These are phyloP conservation scores for Phytophthora sansomeana DNA, from an alignment of 352 stramenopile genomes.

Conservation along the genomic window DNA sequence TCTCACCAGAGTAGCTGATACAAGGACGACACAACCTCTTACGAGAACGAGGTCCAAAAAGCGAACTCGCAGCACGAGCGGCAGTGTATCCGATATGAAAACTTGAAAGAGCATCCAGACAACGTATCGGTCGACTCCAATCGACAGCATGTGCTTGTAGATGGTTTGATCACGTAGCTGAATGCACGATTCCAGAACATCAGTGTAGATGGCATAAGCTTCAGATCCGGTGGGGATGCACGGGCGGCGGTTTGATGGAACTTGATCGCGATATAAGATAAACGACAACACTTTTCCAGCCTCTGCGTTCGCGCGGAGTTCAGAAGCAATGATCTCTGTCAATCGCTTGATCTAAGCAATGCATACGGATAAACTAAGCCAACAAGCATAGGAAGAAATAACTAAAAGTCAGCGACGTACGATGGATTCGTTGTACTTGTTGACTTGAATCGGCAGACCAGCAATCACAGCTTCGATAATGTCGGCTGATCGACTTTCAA, in stretches of 20 bases:
- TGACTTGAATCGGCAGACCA: slow-evolving; percentile 44
- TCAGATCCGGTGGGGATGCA: slow-evolving; percentile 50
- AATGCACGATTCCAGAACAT: slow-evolving; percentile 55
- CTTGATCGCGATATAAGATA: slow-evolving; percentile 61
- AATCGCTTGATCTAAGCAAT: slow-evolving; percentile 29
- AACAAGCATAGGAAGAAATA: too few relatives aligned
- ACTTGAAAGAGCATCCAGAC: slow-evolving; percentile 52
- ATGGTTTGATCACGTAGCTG: slow-evolving; percentile 40
- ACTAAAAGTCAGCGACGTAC: slow-evolving; percentile 19
- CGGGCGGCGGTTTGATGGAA: slow-evolving; percentile 47
- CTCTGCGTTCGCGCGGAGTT: slow-evolving; percentile 47
- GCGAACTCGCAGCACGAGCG: slow-evolving; percentile 50
- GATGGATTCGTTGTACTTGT: slow-evolving; percentile 45
- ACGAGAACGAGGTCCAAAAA: slow-evolving; percentile 59
- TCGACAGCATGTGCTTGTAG: slow-evolving; percentile 21
- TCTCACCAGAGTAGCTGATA: slow-evolving; percentile 50
- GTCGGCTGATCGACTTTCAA: slow-evolving; percentile 37
- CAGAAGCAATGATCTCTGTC: slow-evolving; percentile 40
- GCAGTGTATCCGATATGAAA: slow-evolving; percentile 41
- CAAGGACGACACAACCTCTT: slow-evolving; percentile 51
- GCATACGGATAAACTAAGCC: too few relatives aligned
- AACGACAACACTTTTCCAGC: slow-evolving; percentile 55
- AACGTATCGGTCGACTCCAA: slow-evolving; percentile 11
- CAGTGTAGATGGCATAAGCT: slow-evolving; percentile 47
- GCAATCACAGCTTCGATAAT: slow-evolving; percentile 36